Percentiles rank a stretch among this genome's conserved stretches.
These are phyloP conservation scores for Fusarium sublunatum DNA, from an alignment of 2,329 filamentous ascomycete species.

Conservation along the genomic window DNA sequence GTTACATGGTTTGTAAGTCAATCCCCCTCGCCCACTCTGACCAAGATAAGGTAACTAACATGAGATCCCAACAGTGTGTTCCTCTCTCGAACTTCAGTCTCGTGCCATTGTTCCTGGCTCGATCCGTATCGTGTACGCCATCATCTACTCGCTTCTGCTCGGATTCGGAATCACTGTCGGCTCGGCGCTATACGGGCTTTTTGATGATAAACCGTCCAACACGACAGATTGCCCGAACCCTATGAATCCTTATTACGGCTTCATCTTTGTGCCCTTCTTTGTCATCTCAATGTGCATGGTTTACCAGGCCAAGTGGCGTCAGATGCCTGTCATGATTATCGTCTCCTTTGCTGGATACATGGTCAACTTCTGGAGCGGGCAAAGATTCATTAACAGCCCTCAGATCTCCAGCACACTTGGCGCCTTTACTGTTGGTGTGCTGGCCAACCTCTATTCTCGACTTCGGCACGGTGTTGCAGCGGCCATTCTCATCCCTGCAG, in stretches of 20 bases:
- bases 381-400: conserved; percentile 73
- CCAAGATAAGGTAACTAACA: neutral
- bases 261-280: conserved; percentile 80
- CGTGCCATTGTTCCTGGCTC: conserved; percentile 76
- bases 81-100: conserved; percentile 73
- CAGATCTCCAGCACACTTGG: conserved; percentile 83
- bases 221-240: conserved; percentile 56
- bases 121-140: conserved; percentile 78
- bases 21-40: neutral
- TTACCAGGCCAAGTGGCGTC: conserved; percentile 85
- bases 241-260: conserved; percentile 61
- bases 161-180: conserved; percentile 79
- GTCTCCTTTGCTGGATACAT: conserved; percentile 80
- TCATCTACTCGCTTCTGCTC: conserved; percentile 78
- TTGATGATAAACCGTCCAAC: conserved; percentile 65
- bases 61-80: conserved; percentile 50
- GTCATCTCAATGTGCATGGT: conserved; percentile 78
- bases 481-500: conserved; percentile 59
- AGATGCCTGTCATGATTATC: conserved; percentile 79
- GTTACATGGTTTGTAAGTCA: conserved; percentile 67
- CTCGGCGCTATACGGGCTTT: conserved; percentile 70
- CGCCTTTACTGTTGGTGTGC: conserved; percentile 78
- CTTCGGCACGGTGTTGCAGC: conserved; percentile 63
- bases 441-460: conserved; percentile 81
- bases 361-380: conserved; percentile 78